A percentile compares a stretch with the other conserved stretches of the same genome.
phyloP scores from a whole-genome alignment of 306 rosid species.

The Corylus americana region DNA sequence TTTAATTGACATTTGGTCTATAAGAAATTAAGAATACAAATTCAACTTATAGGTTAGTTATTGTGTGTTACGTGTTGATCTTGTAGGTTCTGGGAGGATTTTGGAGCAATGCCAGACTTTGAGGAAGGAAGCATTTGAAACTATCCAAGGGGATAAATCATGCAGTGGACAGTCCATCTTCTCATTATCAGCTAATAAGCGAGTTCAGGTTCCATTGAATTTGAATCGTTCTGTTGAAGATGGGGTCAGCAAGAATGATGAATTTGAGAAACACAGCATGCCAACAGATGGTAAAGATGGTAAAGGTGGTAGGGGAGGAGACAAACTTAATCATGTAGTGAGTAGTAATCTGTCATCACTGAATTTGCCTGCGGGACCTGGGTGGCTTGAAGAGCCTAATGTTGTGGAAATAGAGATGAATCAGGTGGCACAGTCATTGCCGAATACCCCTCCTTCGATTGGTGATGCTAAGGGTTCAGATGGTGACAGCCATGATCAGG shows the following conservation, averaged over 20 bases:
- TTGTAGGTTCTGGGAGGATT: constrained; percentile 46
- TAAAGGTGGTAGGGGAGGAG: constrained; percentile 22
- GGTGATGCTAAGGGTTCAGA: constrained; percentile 74
- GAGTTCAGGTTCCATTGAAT: constrained; percentile 11
- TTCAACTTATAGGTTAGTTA: not conserved
- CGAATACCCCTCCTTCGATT: constrained; percentile 63
- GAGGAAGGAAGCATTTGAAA: constrained; percentile 18
- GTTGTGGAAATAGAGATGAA: constrained; percentile 48
- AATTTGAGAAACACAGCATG: constrained; percentile 17
- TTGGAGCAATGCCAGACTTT: constrained; percentile 33
- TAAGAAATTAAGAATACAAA: not conserved
- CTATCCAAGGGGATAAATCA: constrained; percentile 18
- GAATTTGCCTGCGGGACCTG: constrained; percentile 25
- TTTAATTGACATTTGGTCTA: not conserved
- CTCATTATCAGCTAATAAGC: constrained; percentile 14
- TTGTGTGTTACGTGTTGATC: not conserved
- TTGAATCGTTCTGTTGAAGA: constrained; percentile 19
- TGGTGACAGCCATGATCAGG: constrained; percentile 51
- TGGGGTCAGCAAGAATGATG: constrained; percentile 35
- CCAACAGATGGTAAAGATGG: constrained; percentile 29
- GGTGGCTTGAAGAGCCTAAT: constrained; percentile 26
- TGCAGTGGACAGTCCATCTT: constrained; percentile 23
- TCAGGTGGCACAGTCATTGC: constrained; percentile 46
- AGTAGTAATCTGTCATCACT: constrained; percentile 22
- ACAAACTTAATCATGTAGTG: not conserved